Evolutionary conservation across 371 early-diverging fungal species (phyloP), one percentile per base, ranked within the genome.

Genomic region (Batrachochytrium dendrobatidis): DNA sequence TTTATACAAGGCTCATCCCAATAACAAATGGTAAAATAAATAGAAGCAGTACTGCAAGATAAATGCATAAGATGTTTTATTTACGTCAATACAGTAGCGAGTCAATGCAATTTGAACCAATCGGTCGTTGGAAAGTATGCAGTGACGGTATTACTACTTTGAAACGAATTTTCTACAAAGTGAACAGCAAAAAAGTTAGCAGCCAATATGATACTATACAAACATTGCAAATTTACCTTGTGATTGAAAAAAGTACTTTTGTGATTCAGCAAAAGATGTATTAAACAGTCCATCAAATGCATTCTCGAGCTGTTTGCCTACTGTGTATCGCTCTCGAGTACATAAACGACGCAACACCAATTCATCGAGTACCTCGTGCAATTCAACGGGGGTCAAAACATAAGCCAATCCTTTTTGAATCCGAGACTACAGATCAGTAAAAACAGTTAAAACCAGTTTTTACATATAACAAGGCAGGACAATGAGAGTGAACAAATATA

Each of bases 21-120:
- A 86, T 50, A 85, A 83, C 60, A 88, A 84, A 61, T 93, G 92
- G 93, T 72, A 61, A 62, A 34, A n/a, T n/a, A n/a, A n/a, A n/a
- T n/a, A n/a, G n/a, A n/a, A n/a, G n/a, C n/a, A n/a, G n/a, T n/a
- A n/a, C n/a, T n/a, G n/a, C n/a, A n/a, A n/a, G n/a, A n/a, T n/a
- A n/a, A n/a, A n/a, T n/a, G n/a, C n/a, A n/a, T n/a, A n/a, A n/a
- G n/a, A n/a, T n/a, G n/a, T n/a, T n/a, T n/a, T n/a, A n/a, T n/a
- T n/a, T n/a, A n/a, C n/a, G n/a, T n/a, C n/a, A n/a, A n/a, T n/a
- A n/a, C n/a, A n/a, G n/a, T n/a, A n/a, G n/a, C n/a, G n/a, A n/a
- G n/a, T 39, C 39, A n/a, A 12, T 15, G 39, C 39, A 15, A 15
- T n/a, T 39, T 12, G 46, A 45, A 45, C 46, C 46, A 45, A 26